These are phyloP conservation scores for Boeremia exigua DNA, from an alignment of 2,329 filamentous ascomycete species.

Conservation along the genomic window DNA sequence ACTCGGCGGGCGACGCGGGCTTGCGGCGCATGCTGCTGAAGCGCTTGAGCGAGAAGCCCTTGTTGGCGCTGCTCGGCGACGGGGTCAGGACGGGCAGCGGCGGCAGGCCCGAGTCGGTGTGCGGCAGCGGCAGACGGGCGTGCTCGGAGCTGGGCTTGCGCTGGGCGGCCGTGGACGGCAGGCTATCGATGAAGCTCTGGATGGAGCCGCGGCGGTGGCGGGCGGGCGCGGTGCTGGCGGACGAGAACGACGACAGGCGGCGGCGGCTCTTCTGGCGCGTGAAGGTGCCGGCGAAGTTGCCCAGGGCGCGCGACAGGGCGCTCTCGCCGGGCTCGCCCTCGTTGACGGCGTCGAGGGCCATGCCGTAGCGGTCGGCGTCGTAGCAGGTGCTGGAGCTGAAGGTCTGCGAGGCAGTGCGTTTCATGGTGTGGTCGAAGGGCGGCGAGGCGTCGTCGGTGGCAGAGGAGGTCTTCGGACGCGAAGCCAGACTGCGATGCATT, in stretches of 20 bases:
- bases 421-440: constrained; percentile 40
- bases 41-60: constrained; percentile 36
- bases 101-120: constrained; percentile 44
- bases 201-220: constrained; percentile 39
- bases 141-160: constrained; percentile 31
- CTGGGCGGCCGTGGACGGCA: constrained; percentile 22
- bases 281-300: constrained; percentile 36
- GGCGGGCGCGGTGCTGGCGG: constrained; percentile 26
- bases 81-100: constrained; percentile 22
- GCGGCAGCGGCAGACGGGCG: constrained; percentile 34
- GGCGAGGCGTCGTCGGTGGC: constrained; percentile 48
- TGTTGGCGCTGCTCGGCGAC: constrained; percentile 19
- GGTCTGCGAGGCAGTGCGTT: constrained; percentile 48
- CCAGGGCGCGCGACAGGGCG: constrained; percentile 40
- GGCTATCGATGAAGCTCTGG: constrained; percentile 33
- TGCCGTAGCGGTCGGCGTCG: constrained; percentile 25
- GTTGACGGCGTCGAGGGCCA: constrained; percentile 38
- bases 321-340: constrained; percentile 37
- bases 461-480: constrained; percentile 51
- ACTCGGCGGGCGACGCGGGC: constrained; percentile 35
- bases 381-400: constrained; percentile 38
- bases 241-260: constrained; percentile 42
- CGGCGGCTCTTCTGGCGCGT: constrained; percentile 44
- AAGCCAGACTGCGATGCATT: constrained; percentile 47
- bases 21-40: constrained; percentile 42